Conservation (phyloP, 106 monocot species). For the Chionographis japonica region DNA sequence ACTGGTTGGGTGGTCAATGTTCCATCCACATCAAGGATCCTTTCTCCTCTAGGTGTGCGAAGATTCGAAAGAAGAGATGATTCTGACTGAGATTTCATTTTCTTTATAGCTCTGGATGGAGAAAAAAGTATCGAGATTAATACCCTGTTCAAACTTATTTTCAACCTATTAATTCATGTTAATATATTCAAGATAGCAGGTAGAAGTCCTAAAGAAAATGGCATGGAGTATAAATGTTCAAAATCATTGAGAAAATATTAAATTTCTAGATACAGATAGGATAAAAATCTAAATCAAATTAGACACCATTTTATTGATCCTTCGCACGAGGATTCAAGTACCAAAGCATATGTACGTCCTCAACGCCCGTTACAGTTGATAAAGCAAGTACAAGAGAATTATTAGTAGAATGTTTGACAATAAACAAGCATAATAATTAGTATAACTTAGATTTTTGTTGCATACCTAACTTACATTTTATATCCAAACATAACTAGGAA, state of each 20-base stretch:
- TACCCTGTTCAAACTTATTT: no score
- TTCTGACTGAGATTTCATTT: conserved; percentile 86
- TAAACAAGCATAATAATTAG: no score
- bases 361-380: no score
- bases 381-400: no score
- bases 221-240: neutral
- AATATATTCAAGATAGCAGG: neutral
- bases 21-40: conserved; percentile 89
- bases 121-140: conserved; percentile 5
- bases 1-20: conserved; percentile 93
- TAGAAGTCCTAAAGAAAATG: neutral
- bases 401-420: no score
- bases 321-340: neutral
- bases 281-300: no score
- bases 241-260: neutral
- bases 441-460: no score
- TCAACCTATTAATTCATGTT: no score
- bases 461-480: no score
- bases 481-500: no score
- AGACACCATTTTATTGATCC: no score
- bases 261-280: no score
- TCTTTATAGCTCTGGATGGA: conserved; percentile 60
- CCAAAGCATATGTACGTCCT: neutral
- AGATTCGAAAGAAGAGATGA: conserved; percentile 71
- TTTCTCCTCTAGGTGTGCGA: conserved; percentile 65